A percentile compares a stretch with the other conserved stretches of the same genome.
phyloP scores from a whole-genome alignment of 2,329 filamentous ascomycete species.

The Aspergillus glaucus region DNA sequence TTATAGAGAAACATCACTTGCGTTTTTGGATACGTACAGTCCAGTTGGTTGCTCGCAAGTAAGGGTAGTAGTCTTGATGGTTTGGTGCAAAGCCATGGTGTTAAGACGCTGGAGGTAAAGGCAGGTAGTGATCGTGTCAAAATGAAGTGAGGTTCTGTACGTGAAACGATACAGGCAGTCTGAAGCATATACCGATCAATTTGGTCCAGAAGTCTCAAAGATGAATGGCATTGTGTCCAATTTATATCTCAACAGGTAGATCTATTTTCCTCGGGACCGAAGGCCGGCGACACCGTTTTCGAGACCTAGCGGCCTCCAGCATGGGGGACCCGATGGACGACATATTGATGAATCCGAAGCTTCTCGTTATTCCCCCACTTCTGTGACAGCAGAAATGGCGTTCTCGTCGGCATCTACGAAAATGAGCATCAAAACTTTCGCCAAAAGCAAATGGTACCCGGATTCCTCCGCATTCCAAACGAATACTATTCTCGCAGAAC shows the following conservation, averaged over 20 bases:
- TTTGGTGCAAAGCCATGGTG: slow-evolving; percentile 6
- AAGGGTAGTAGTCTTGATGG: slow-evolving; percentile 21
- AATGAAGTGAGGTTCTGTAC: too few relatives aligned
- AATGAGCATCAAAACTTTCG: too few relatives aligned
- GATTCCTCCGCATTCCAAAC: too few relatives aligned
- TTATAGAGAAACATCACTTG: neutral
- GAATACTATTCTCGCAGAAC: too few relatives aligned
- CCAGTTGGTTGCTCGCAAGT: slow-evolving; percentile 25
- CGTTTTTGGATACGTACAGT: slow-evolving; percentile 13
- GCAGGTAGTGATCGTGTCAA: neutral
- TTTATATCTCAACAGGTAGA: neutral
- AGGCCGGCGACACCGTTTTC: neutral
- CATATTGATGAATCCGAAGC: neutral
- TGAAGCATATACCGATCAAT: neutral
- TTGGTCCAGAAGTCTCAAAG: neutral
- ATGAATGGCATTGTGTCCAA: neutral
- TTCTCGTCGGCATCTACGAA: too few relatives aligned
- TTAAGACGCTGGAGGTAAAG: neutral
- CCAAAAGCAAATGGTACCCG: too few relatives aligned
- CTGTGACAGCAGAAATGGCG: too few relatives aligned
- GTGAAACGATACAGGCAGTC: neutral
- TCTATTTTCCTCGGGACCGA: neutral
- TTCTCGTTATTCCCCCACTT: neutral
- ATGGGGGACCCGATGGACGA: neutral
- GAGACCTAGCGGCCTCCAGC: neutral